These are phyloP conservation scores for Eutypella sp. DNA, from an alignment of 2,329 filamentous ascomycete genomes.

Conservation along the genomic window DNA sequence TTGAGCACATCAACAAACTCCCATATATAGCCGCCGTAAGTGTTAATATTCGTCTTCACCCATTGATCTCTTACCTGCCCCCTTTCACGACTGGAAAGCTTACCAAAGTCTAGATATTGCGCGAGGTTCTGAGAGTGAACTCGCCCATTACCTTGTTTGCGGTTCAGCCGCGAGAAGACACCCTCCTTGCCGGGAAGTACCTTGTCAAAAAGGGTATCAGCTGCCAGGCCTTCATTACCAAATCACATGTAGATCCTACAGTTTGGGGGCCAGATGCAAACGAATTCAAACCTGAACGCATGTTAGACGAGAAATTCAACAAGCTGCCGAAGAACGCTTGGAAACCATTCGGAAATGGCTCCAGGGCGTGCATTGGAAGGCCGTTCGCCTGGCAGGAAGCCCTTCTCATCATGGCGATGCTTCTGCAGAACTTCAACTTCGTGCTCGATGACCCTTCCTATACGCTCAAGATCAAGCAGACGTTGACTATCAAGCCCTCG, in stretches of 20 bases:
- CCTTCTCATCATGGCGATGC: constrained; percentile 50
- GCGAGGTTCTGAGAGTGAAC: constrained; percentile 60
- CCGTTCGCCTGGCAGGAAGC: constrained; percentile 73
- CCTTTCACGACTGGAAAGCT: not conserved
- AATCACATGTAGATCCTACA: constrained; percentile 55
- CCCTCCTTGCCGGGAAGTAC: constrained; percentile 58
- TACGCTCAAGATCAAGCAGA: constrained; percentile 39
- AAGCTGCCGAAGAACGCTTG: constrained; percentile 58
- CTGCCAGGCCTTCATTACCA: constrained; percentile 39
- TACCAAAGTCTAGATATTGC: constrained; percentile 39
- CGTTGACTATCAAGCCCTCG: constrained; percentile 46
- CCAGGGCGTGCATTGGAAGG: constrained; percentile 66
- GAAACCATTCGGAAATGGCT: constrained; percentile 73
- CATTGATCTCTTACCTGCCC: not conserved
- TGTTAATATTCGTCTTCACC: not conserved
- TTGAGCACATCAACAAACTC: constrained; percentile 59
- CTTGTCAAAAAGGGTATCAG: constrained; percentile 29
- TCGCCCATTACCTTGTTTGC: constrained; percentile 56
- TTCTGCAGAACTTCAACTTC: constrained; percentile 60
- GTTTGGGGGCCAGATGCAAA: constrained; percentile 62
- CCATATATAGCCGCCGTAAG: constrained; percentile 58
- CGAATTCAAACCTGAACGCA: constrained; percentile 65
- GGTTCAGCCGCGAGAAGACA: constrained; percentile 49
- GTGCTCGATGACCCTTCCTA: constrained; percentile 51
- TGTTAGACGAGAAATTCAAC: constrained; percentile 65